Evolutionary conservation across 1,139 yeast species (phyloP).

Genomic region (Pichia sp.): DNA sequence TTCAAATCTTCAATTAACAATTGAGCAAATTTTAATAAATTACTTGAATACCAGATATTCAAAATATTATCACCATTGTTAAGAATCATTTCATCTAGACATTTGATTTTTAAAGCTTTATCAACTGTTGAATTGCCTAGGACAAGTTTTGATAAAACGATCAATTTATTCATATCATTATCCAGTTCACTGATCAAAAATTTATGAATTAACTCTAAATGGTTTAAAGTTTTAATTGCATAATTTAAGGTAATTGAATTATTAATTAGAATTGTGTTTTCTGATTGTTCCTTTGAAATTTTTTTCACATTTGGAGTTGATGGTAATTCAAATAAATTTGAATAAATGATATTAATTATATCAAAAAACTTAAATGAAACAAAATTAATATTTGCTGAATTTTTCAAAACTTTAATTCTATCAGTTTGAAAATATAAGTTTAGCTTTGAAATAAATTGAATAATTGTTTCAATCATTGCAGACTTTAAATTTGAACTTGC

Average conservation of each 20-base stretch:
- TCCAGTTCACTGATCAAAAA: slow-evolving; percentile 26
- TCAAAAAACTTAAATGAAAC: slow-evolving; percentile 26
- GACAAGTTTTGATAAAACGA: slow-evolving; percentile 23
- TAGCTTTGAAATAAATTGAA: slow-evolving; percentile 26
- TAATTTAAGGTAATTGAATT: slow-evolving; percentile 17
- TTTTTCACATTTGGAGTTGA: slow-evolving; percentile 7
- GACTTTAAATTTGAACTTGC: slow-evolving; percentile 17
- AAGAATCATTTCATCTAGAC: slow-evolving; percentile 15
- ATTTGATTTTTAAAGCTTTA: slow-evolving; percentile 15
- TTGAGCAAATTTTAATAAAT: slow-evolving; percentile 24
- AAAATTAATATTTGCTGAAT: slow-evolving; percentile 24
- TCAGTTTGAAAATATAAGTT: slow-evolving; percentile 27
- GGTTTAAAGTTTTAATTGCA: slow-evolving; percentile 22
- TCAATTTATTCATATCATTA: slow-evolving; percentile 28
- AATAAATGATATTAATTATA: slow-evolving; percentile 19
- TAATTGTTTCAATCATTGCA: slow-evolving; percentile 25
- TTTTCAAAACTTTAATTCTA: slow-evolving; percentile 16
- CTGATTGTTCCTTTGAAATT: slow-evolving; percentile 12
- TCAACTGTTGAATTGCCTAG: slow-evolving; percentile 15
- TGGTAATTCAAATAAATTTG: slow-evolving; percentile 22
- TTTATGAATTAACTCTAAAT: slow-evolving; percentile 23
- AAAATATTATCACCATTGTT: slow-evolving; percentile 8
- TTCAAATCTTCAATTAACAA: slow-evolving; percentile 24
- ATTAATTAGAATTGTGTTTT: slow-evolving; percentile 10
- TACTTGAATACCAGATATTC: slow-evolving; percentile 24